These are phyloP conservation scores for Acanthamoeba comandoni DNA, from an alignment of 208 protist species.

Conservation along the genomic window DNA sequence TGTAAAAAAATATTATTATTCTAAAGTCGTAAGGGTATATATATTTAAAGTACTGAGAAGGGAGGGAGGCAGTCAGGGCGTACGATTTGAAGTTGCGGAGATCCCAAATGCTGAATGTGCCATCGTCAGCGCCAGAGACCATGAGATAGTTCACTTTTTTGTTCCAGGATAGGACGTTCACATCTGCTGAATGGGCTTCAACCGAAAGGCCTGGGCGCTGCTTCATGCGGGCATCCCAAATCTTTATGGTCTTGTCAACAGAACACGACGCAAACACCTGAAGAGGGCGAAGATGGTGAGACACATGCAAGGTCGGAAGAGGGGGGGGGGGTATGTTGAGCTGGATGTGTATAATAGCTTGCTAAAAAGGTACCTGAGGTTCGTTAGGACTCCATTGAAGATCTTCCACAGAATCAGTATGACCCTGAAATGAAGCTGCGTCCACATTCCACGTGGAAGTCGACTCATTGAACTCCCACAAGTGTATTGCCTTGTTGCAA, in stretches of 20 bases:
- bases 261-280: conserved; percentile 88
- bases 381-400: conserved; percentile 96
- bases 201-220: conserved; percentile 75
- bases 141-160: conserved; percentile 92
- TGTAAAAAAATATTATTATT: conserved; percentile 1
- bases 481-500: conserved; percentile 92
- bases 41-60: not conserved
- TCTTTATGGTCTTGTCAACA: conserved; percentile 83
- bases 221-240: conserved; percentile 87
- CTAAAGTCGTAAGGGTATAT: no score
- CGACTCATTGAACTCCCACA: conserved; percentile 89
- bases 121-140: conserved; percentile 96
- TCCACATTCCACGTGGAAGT: conserved; percentile 74
- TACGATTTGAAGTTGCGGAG: conserved; percentile 91
- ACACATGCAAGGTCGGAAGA: not conserved
- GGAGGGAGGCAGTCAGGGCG: conserved; percentile 36
- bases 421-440: conserved; percentile 82
- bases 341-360: conserved; percentile 8
- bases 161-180: conserved; percentile 98
- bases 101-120: conserved; percentile 96
- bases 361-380: conserved; percentile 69
- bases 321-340: no score
- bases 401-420: conserved; percentile 94
- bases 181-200: conserved; percentile 90
- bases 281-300: not conserved